These are phyloP conservation scores for Trichoderma citrinoviride DNA, from an alignment of 2,329 filamentous ascomycete genomes.

Conservation along the genomic window DNA sequence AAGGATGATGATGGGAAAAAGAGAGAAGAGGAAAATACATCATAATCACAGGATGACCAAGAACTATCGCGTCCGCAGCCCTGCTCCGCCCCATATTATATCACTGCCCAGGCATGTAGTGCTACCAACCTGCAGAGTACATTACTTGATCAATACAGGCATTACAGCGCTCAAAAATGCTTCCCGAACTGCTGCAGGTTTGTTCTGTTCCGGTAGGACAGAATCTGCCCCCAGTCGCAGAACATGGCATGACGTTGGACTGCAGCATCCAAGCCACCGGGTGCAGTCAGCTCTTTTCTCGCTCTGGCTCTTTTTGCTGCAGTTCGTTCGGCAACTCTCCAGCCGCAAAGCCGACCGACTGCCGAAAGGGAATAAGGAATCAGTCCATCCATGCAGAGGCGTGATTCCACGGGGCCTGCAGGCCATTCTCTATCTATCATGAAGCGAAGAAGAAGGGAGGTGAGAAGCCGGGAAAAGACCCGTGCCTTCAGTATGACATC, in stretches of 20 bases:
- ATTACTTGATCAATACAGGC: no score
- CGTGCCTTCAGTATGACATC: no score
- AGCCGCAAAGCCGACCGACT: not conserved
- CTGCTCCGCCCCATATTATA: constrained; percentile 7
- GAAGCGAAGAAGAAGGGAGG: not conserved
- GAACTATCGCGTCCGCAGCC: not conserved
- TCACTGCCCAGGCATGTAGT: not conserved
- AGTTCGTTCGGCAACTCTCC: not conserved
- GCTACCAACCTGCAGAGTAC: no score
- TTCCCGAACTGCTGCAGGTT: no score
- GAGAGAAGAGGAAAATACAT: not conserved
- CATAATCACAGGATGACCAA: not conserved
- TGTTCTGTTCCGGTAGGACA: not conserved
- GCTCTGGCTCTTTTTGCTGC: not conserved
- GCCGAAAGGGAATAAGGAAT: not conserved
- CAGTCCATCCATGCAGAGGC: not conserved
- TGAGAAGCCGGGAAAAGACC: no score
- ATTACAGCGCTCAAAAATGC: not conserved
- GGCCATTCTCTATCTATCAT: not conserved
- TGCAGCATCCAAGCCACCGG: constrained; percentile 8
- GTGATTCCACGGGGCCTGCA: not conserved
- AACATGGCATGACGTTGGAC: constrained; percentile 16
- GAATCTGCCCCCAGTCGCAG: not conserved
- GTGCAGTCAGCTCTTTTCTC: no score
- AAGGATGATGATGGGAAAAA: not conserved